phyloP scores from a whole-genome alignment of 345 rosid genomes.

The Lepidium aucheri region DNA sequence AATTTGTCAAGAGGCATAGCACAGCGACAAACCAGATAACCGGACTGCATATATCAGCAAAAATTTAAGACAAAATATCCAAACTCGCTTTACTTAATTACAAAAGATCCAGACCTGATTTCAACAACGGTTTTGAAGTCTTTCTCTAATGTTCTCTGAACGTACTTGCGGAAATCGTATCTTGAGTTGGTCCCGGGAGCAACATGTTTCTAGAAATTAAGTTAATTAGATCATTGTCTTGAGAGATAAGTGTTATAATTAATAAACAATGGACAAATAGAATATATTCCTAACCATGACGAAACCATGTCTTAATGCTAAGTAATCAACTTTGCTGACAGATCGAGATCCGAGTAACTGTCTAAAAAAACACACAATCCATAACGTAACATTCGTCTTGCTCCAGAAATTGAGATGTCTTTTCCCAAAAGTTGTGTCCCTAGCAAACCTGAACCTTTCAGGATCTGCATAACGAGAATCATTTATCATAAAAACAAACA shows the following conservation, averaged over 20 bases:
- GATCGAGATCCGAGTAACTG: conserved; percentile 50
- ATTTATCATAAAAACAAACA: neutral
- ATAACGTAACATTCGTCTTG: conserved; percentile 41
- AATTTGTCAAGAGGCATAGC: conserved; percentile 58
- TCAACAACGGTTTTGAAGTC: conserved; percentile 63
- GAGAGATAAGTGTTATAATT: neutral
- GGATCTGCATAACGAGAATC: conserved; percentile 50
- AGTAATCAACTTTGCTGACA: conserved; percentile 62
- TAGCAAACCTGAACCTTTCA: conserved; percentile 87
- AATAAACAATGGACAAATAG: neutral
- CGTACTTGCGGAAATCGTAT: conserved; percentile 70
- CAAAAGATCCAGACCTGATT: conserved; percentile 37
- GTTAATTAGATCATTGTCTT: neutral
- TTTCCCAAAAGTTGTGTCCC: conserved; percentile 91
- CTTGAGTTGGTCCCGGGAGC: conserved; percentile 30
- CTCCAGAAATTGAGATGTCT: conserved; percentile 82
- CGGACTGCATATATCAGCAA: conserved; percentile 42
- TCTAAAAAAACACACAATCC: conserved; percentile 64
- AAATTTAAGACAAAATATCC: neutral
- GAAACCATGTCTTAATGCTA: conserved; percentile 78
- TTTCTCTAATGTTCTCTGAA: conserved; percentile 62
- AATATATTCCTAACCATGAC: conserved; percentile 36
- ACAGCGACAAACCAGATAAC: conserved; percentile 59
- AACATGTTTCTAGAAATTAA: conserved; percentile 56
- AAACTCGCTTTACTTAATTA: neutral